phyloP scores from a whole-genome alignment of 768 basidiomycete species.

The Lactarius psammicola region DNA sequence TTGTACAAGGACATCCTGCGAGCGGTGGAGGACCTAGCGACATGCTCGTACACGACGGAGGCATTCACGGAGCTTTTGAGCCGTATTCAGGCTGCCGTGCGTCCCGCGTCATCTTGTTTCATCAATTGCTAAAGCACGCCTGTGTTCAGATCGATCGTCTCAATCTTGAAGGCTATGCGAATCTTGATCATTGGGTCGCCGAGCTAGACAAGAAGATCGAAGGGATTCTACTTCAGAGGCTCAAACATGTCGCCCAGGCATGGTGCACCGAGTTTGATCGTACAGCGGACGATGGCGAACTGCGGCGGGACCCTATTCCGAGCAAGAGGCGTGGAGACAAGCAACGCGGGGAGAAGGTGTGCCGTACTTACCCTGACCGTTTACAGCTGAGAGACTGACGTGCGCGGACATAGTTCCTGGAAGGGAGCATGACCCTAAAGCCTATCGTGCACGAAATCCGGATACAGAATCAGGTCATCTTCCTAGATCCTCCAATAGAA shows the following conservation, averaged over 20 bases:
- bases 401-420: constrained; percentile 51
- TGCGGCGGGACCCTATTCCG: constrained; percentile 50
- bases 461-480: constrained; percentile 99
- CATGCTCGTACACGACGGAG: constrained; percentile 81
- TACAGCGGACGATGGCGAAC: constrained; percentile 61
- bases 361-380: constrained; percentile 18
- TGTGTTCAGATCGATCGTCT: constrained; percentile 76
- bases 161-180: constrained; percentile 91
- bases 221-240: constrained; percentile 67
- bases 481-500: constrained; percentile 97
- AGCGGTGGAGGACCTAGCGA: constrained; percentile 81
- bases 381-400: background rate
- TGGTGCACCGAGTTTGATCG: constrained; percentile 90
- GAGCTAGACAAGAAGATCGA: constrained; percentile 74
- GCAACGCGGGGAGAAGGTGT: constrained; percentile 72
- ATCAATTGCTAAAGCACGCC: background rate
- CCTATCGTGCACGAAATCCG: constrained; percentile 94
- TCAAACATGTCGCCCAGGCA: constrained; percentile 73
- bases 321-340: constrained; percentile 72
- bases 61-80: constrained; percentile 77
- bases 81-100: constrained; percentile 80
- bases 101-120: constrained; percentile 32
- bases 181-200: constrained; percentile 60
- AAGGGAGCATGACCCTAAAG: constrained; percentile 72
- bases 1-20: constrained; percentile 82